These are phyloP conservation scores for Malus hybrid DNA, from an alignment of 331 rosid genomes.

Conservation along the genomic window DNA sequence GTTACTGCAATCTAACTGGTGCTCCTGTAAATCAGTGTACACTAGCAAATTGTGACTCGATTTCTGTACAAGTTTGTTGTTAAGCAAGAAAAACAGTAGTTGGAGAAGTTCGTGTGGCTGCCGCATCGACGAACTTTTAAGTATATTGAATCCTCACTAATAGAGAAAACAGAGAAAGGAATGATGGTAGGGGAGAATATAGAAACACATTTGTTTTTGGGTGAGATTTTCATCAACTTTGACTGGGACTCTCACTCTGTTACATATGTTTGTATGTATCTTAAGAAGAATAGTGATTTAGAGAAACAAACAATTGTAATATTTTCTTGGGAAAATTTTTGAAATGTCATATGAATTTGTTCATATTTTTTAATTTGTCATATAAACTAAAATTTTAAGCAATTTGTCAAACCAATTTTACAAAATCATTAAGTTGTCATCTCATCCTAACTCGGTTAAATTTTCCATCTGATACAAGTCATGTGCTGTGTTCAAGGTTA, in stretches of 20 bases:
- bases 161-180: neutral
- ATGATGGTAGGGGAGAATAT: neutral
- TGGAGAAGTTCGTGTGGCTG: neutral
- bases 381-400: too few relatives aligned
- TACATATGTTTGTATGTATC: neutral
- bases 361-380: too few relatives aligned
- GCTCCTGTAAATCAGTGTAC: neutral
- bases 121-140: neutral
- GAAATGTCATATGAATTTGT: too few relatives aligned
- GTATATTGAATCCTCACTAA: neutral
- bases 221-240: neutral
- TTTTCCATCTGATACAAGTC: too few relatives aligned
- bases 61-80: slow-evolving; percentile 2
- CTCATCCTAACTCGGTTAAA: too few relatives aligned
- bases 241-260: neutral
- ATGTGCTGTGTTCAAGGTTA: too few relatives aligned
- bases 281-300: neutral
- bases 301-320: neutral
- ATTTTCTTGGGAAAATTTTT: neutral
- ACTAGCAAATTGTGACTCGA: neutral
- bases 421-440: too few relatives aligned
- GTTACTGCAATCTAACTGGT: neutral
- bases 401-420: too few relatives aligned
- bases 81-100: neutral
- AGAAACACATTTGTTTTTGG: slow-evolving; percentile 8